Base-by-base conservation (phyloP, 148 eudicot species). In the Agrostemma githago region DNA sequence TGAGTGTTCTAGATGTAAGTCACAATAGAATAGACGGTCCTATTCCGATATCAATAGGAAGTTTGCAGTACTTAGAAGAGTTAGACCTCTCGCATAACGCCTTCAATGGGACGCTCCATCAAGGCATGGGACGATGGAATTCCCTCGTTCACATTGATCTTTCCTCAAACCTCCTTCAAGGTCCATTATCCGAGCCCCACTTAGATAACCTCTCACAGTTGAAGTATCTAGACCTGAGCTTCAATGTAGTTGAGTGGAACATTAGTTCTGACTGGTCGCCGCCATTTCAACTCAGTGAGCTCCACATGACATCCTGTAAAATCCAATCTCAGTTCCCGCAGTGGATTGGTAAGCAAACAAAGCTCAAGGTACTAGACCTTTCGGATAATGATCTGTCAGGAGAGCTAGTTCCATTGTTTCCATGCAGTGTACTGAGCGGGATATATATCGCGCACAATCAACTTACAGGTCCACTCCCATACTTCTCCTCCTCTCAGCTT, bases 231-330 rank as follows among this genome's bases (percentile, higher is more conserved):
- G 38, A 62, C 53, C 40, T 76, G 5, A 57, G 69, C 15, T 51
- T 7, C 10, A 79, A 70, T 56, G 8, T 39, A 0, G 39, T 83
- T 51, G 39, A 61, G 58, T 58, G 68, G 66, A 80, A 72, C 37
- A 11, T 83, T 58, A 74, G 15, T 37, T 62, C 86, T 10, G 26
- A 56, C 5, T 83, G 86, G 86, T 48, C 60, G 5, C 83, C 86
- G 4, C 83, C 83, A 12, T 80, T 83, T 46, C 79, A 80, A 68
- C 81, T 83, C 0, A 14, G n/a, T 3, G 21, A 40, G 5, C 4
- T 80, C 17, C 5, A 42, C 21, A 14, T 83, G 60, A 10, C 62
- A 1, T 74, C 64, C 38, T 75, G 81, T 70, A 58, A 67, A 59
- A 38, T 78, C 6, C 62, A 76, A 40, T 57, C 72, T 10, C 59